Evolutionary conservation across 2,329 filamentous ascomycete species (phyloP).

Genomic region (Paecilomyces dactylethromorphus): DNA sequence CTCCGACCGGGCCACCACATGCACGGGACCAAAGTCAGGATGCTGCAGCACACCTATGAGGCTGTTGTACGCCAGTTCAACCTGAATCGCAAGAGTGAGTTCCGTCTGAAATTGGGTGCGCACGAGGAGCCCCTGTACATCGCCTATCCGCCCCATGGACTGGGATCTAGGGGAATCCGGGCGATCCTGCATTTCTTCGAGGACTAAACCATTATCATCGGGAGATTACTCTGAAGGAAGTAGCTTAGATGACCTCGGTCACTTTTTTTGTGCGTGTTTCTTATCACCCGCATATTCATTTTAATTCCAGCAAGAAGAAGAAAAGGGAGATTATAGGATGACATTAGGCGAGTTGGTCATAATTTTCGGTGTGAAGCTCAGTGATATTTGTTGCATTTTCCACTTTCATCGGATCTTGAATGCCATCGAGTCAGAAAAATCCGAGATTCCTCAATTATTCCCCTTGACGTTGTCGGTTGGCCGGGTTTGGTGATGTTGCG

Average conservation of each 20-base stretch:
- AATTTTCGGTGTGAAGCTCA: background rate
- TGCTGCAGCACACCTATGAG: slow-evolving; percentile 76
- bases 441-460: background rate
- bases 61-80: slow-evolving; percentile 75
- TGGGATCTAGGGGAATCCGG: slow-evolving; percentile 73
- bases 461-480: background rate
- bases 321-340: background rate
- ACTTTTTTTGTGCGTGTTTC: background rate
- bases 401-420: too few species aligned
- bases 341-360: background rate
- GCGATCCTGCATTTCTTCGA: slow-evolving; percentile 90
- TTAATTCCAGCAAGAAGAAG: background rate
- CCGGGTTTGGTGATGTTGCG: background rate
- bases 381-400: background rate
- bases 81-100: slow-evolving; percentile 77
- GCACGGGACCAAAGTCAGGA: slow-evolving; percentile 70
- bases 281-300: background rate
- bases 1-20: slow-evolving; percentile 77
- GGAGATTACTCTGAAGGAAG: too few species aligned
- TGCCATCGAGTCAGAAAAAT: background rate
- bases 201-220: slow-evolving; percentile 38
- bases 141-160: slow-evolving; percentile 78
- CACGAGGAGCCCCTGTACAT: slow-evolving; percentile 80
- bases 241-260: too few species aligned
- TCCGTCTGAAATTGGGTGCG: slow-evolving; percentile 84